A percentile compares a stretch with the other conserved stretches of the same genome.
phyloP scores from a whole-genome alignment of 805 yeast genomes.

The Cyberlindnera americana region DNA sequence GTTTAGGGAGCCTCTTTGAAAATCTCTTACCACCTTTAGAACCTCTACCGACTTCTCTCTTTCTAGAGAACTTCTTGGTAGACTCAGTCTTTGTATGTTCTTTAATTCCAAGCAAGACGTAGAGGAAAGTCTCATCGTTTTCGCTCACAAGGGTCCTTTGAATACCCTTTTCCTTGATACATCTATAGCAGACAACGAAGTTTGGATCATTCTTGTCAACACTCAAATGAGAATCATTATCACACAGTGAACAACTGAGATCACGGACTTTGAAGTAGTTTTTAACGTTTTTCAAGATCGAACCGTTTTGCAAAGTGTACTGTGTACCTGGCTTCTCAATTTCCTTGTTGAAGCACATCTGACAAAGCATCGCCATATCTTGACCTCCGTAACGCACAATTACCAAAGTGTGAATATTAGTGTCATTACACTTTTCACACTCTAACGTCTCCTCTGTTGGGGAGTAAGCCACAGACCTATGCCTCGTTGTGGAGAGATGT shows the following conservation, averaged over 20 bases:
- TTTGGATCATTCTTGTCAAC: slow-evolving; percentile 28
- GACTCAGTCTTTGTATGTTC: slow-evolving; percentile 28
- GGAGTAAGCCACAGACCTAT: slow-evolving; percentile 40
- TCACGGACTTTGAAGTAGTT: slow-evolving; percentile 50
- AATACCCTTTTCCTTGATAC: slow-evolving; percentile 31
- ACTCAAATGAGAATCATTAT: slow-evolving; percentile 37
- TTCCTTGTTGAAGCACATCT: slow-evolving; percentile 40
- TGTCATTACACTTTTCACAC: slow-evolving; percentile 55
- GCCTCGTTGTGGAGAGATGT: slow-evolving; percentile 52
- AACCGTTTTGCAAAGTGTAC: slow-evolving; percentile 52
- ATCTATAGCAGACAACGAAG: slow-evolving; percentile 40
- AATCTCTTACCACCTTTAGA: slow-evolving; percentile 13
- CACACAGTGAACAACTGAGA: slow-evolving; percentile 45
- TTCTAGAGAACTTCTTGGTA: slow-evolving; percentile 19
- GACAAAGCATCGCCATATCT: slow-evolving; percentile 50
- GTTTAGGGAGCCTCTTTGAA: slow-evolving; percentile 12
- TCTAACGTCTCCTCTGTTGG: slow-evolving; percentile 39
- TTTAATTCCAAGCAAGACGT: slow-evolving; percentile 45
- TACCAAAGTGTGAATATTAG: slow-evolving; percentile 49
- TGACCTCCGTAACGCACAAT: slow-evolving; percentile 52
- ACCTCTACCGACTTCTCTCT: slow-evolving; percentile 37
- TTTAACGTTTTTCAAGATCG: slow-evolving; percentile 45
- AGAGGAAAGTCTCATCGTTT: slow-evolving; percentile 43
- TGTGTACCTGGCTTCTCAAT: slow-evolving; percentile 44
- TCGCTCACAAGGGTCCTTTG: slow-evolving; percentile 38